Conservation (phyloP, 768 basidiomycete species). For the Leccinum uliginosum region DNA sequence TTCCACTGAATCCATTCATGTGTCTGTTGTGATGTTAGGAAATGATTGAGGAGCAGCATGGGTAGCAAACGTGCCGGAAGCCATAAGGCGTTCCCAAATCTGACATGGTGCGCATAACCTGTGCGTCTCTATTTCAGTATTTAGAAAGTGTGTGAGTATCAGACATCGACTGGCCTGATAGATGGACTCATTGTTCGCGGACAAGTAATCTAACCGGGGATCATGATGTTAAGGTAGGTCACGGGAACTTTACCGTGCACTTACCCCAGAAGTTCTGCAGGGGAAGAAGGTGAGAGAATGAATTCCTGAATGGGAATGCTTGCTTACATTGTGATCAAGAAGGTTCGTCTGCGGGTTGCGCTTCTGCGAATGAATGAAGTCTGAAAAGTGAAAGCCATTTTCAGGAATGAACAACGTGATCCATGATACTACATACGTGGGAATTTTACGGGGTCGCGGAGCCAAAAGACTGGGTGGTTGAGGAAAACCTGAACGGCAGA, state of each 20-base stretch:
- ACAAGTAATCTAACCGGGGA: conserved; percentile 39
- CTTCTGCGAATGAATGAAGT: conserved; percentile 36
- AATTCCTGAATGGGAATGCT: background rate
- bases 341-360: conserved; percentile 49
- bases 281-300: background rate
- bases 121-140: background rate
- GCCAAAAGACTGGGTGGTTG: conserved; percentile 47
- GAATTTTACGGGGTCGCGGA: conserved; percentile 46
- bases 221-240: background rate
- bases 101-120: conserved; percentile 46
- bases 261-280: conserved; percentile 21
- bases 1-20: conserved; percentile 50
- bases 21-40: conserved; percentile 20
- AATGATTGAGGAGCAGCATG: background rate
- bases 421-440: conserved; percentile 30
- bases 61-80: conserved; percentile 26
- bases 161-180: conserved; percentile 26
- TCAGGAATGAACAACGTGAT: background rate
- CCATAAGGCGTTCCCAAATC: conserved; percentile 57
- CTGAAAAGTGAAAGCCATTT: conserved; percentile 19
- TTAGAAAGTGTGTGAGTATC: background rate
- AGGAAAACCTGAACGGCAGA: conserved; percentile 27
- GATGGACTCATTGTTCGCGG: conserved; percentile 44
- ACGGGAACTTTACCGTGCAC: background rate
- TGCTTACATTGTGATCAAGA: conserved; percentile 32